Conservation (phyloP, 2,329 filamentous ascomycete genomes). For the Aureobasidium namibiae region DNA sequence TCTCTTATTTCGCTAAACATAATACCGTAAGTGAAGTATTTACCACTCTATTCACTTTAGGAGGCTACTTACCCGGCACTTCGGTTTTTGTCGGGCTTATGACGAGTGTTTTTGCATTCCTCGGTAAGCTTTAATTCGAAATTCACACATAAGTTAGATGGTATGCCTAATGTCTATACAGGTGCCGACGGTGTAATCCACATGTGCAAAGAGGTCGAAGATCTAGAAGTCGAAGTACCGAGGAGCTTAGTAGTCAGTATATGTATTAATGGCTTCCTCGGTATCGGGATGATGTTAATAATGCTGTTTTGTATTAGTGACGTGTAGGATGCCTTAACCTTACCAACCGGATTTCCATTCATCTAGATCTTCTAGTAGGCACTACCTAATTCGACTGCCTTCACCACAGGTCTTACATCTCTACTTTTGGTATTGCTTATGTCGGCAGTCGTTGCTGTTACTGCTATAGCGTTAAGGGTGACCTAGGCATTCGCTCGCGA, state of each 20-base stretch:
- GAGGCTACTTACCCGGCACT: not conserved
- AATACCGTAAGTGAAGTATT: conserved; percentile 23
- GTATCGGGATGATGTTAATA: conserved; percentile 38
- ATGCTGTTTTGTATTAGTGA: conserved; percentile 38
- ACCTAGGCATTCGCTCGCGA: conserved; percentile 38
- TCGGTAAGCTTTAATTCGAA: not conserved
- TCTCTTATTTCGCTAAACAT: conserved; percentile 25
- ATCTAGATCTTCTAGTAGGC: conserved; percentile 43
- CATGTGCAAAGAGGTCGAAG: conserved; percentile 24
- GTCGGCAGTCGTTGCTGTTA: conserved; percentile 21
- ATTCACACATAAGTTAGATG: not conserved
- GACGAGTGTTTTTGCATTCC: not conserved
- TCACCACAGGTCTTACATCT: not conserved
- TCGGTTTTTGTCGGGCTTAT: not conserved
- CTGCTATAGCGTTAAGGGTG: conserved; percentile 31
- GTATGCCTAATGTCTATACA: not conserved
- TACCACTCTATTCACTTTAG: conserved; percentile 5
- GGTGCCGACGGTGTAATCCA: not conserved
- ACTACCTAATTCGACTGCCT: conserved; percentile 21
- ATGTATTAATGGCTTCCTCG: conserved; percentile 40
- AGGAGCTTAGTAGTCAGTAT: conserved; percentile 41
- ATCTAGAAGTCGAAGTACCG: conserved; percentile 41
- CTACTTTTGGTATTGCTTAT: conserved; percentile 20
- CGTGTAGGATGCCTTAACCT: conserved; percentile 31
- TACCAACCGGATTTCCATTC: conserved; percentile 40